Evolutionary conservation across 2,329 filamentous ascomycete species (phyloP).

Genomic region (Talaromyces sp.): DNA sequence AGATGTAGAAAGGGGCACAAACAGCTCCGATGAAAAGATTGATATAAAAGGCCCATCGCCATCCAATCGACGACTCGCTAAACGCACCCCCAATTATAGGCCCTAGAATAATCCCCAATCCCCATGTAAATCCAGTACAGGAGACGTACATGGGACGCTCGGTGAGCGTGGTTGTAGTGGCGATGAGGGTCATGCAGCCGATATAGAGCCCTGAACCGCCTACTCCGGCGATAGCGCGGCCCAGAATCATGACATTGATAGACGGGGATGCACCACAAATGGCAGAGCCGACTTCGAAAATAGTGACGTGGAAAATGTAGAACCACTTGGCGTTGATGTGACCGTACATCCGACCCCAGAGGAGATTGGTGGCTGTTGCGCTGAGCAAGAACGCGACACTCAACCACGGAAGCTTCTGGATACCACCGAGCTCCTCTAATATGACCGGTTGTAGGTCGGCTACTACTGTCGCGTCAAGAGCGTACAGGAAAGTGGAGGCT

Average conservation of each 20-base stretch:
- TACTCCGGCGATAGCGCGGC: conserved; percentile 34
- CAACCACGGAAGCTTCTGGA: conserved; percentile 43
- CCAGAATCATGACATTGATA: conserved; percentile 49
- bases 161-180: conserved; percentile 22
- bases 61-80: conserved; percentile 25
- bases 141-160: conserved; percentile 34
- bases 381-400: conserved; percentile 40
- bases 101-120: conserved; percentile 35
- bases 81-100: conserved; percentile 41
- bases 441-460: conserved; percentile 46
- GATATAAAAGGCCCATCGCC: conserved; percentile 46
- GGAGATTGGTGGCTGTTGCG: conserved; percentile 21
- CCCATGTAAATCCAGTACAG: conserved; percentile 34
- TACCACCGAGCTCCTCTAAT: conserved; percentile 34
- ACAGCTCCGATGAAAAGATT: conserved; percentile 50
- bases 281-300: conserved; percentile 32
- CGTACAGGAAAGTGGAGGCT: conserved; percentile 19
- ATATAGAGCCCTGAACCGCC: conserved; percentile 35
- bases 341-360: not conserved
- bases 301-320: not conserved
- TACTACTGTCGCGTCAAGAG: conserved; percentile 45
- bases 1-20: conserved; percentile 44
- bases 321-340: not conserved
- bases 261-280: conserved; percentile 40
- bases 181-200: conserved; percentile 29